phyloP scores from a whole-genome alignment of 2,329 filamentous ascomycete genomes.

The Pyrenophora graminea region DNA sequence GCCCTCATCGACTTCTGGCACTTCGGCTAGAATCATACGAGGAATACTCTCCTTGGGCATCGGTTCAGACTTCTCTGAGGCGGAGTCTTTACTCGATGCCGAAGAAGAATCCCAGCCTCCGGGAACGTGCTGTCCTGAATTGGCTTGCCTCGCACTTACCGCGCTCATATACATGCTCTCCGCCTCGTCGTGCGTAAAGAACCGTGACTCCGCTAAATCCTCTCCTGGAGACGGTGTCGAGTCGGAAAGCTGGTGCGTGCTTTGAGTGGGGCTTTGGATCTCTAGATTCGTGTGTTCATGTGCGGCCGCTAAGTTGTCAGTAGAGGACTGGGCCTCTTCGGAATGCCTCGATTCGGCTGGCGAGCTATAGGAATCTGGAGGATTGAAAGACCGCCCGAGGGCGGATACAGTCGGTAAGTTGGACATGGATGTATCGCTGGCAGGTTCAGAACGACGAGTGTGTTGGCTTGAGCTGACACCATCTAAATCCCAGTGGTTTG shows the following conservation, averaged over 20 bases:
- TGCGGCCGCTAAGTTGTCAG: slow-evolving; percentile 19
- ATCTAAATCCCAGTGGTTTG: slow-evolving; percentile 10
- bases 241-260: slow-evolving; percentile 5
- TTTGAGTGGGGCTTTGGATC: slow-evolving; percentile 4
- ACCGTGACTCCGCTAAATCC: slow-evolving; percentile 58
- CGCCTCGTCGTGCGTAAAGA: slow-evolving; percentile 79
- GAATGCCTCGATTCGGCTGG: slow-evolving; percentile 14
- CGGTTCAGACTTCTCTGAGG: slow-evolving; percentile 32
- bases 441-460: slow-evolving; percentile 12
- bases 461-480: slow-evolving; percentile 19
- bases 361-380: slow-evolving; percentile 9
- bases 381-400: slow-evolving; percentile 25
- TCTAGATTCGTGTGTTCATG: slow-evolving; percentile 19
- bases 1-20: slow-evolving; percentile 41
- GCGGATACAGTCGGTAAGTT: slow-evolving; percentile 32
- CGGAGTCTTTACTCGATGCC: slow-evolving; percentile 36
- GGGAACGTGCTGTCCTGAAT: slow-evolving; percentile 38
- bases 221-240: slow-evolving; percentile 17
- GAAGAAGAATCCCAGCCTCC: slow-evolving; percentile 50
- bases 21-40: slow-evolving; percentile 37
- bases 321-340: slow-evolving; percentile 8
- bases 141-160: slow-evolving; percentile 51
- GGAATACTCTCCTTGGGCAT: slow-evolving; percentile 38
- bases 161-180: slow-evolving; percentile 87
- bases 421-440: slow-evolving; percentile 24